Percentiles rank a stretch among this genome's conserved stretches.
These are phyloP conservation scores for Climacium dendroides DNA, from an alignment of 225 moss, liverwort and hornwort species.

Conservation along the genomic window DNA sequence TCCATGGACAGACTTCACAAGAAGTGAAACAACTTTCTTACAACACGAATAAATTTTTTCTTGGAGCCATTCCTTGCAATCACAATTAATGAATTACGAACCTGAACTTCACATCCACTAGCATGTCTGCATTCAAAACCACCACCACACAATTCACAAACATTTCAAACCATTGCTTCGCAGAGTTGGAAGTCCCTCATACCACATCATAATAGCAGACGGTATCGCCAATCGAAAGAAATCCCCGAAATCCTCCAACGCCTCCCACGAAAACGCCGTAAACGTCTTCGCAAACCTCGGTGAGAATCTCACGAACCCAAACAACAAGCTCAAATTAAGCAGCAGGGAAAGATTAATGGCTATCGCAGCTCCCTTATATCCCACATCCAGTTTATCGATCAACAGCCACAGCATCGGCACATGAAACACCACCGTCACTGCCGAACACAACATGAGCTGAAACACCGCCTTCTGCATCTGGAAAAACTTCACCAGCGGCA, in stretches of 20 bases:
- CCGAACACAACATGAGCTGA: slow-evolving; percentile 15
- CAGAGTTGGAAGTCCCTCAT: background rate
- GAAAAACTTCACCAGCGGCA: slow-evolving; percentile 35
- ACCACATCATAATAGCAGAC: slow-evolving; percentile 49
- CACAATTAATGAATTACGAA: background rate
- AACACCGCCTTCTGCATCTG: slow-evolving; percentile 30
- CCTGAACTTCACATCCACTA: background rate
- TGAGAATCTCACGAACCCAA: slow-evolving; percentile 6
- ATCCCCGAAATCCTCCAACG: slow-evolving; percentile 19
- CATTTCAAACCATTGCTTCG: background rate
- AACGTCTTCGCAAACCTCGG: slow-evolving; percentile 28
- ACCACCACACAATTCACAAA: background rate
- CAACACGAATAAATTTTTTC: background rate
- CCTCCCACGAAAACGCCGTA: slow-evolving; percentile 23
- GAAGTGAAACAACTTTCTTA: background rate
- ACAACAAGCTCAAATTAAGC: background rate
- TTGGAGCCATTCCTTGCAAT: background rate
- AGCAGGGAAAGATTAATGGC: background rate
- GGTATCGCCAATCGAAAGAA: slow-evolving; percentile 40
- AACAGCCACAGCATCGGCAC: slow-evolving; percentile 30
- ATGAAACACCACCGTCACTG: background rate
- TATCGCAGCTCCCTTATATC: slow-evolving; percentile 10
- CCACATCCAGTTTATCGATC: slow-evolving; percentile 18
- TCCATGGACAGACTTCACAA: background rate
- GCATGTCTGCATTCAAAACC: background rate